Base-by-base conservation (phyloP, 768 basidiomycete genomes). In the Dentipellis fragilis region DNA sequence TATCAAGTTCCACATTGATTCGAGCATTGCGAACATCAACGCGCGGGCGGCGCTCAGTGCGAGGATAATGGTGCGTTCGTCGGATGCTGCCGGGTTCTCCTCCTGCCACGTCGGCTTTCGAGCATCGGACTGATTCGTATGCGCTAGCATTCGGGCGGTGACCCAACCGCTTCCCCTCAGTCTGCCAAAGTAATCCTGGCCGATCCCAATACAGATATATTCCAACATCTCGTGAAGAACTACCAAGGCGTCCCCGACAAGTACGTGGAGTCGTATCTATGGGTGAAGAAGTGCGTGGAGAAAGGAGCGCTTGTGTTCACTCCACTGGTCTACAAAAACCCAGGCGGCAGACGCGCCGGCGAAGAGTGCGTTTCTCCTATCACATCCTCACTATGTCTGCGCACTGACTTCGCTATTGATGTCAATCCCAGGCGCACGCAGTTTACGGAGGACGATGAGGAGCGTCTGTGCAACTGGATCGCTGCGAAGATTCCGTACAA, bases 241-340 rank as follows among this genome's bases (percentile, higher is more conserved):
- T 86, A 84, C 64, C 85, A 89, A 67, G 79, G 79, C 47, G 75
- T 81, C 37, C 73, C 83, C 2, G 77, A 83, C 49, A 90, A 89
- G 67, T 85, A 84, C 59, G 81, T 91, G 49, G 89, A 91, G 60
- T 86, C 86, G 10, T 85, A 85, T 64, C 69, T 87, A 17, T 91
- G 89, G 89, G 84, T 91, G 51, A 88, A 88, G 70, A 86, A 85
- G 63, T 90, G 88, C 57, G 80, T 89, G 51, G 87, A 88, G 62
- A 83, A 76, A 58, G 80, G 83, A 2, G 63, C 75, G 7, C 71
- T 88, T 21, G 67, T 78, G 42, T 89, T 83, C 61, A 89, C 88
- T 1, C 87, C 87, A 0, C 70, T 87, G 37, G 81, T 89, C 1
- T 89, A 88, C 69, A 89, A 89, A 68, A 90, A 91, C 60, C 87